Percentiles rank a stretch among this genome's conserved stretches.
Conservation (phyloP, 345 rosid species). For the Reutealis trisperma region DNA sequence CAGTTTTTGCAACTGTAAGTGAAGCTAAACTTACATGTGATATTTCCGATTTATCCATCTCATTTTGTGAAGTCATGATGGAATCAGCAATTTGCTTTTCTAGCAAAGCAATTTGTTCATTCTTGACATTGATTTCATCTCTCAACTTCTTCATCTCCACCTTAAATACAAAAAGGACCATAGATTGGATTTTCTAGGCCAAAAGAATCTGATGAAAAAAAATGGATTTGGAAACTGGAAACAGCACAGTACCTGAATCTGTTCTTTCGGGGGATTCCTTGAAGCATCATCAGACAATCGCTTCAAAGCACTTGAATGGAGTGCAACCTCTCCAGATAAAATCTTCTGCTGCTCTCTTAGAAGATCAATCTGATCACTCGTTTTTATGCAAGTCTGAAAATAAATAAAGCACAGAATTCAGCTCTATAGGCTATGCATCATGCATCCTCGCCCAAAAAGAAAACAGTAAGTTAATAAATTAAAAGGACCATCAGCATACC, state of each 20-base stretch:
- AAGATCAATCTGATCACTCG: constrained; percentile 82
- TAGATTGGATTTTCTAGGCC: constrained; percentile 25
- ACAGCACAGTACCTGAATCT: constrained; percentile 51
- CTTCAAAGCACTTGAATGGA: constrained; percentile 85
- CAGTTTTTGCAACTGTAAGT: constrained; percentile 9
- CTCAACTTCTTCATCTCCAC: constrained; percentile 65
- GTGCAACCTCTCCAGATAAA: constrained; percentile 81
- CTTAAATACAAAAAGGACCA: constrained; percentile 43
- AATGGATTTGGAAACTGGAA: constrained; percentile 14
- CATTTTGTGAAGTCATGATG: constrained; percentile 51
- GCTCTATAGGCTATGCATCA: constrained; percentile 1
- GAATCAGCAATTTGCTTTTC: constrained; percentile 81
- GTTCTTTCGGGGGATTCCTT: constrained; percentile 65
- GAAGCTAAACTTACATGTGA: constrained; percentile 55
- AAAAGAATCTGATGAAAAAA: constrained; percentile 17
- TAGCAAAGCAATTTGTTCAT: constrained; percentile 69
- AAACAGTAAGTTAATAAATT: neutral
- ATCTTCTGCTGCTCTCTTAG: constrained; percentile 92
- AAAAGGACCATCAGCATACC: constrained; percentile 42
- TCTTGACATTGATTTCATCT: constrained; percentile 76
- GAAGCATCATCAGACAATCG: constrained; percentile 77
- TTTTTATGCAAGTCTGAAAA: constrained; percentile 68
- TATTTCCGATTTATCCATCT: constrained; percentile 61
- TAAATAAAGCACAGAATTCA: constrained; percentile 22
- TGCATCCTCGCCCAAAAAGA: constrained; percentile 2